Base-by-base conservation (phyloP, 345 rosid genomes). In the Salix viminalis region DNA sequence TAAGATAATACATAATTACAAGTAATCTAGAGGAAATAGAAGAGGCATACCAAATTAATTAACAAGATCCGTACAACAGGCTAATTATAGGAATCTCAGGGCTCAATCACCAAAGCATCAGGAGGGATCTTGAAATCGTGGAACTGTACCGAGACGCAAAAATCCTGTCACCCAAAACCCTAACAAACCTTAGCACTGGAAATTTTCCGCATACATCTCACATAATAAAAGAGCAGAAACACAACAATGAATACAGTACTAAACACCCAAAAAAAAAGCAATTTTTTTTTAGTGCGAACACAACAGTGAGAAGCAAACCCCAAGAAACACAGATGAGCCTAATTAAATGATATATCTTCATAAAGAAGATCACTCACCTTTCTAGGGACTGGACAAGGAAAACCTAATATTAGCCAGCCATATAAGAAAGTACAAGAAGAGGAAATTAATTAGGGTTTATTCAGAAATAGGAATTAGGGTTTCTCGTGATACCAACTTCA, bases 401-500 rank as follows among this genome's bases (percentile, higher is more conserved):
- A 80, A 52, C 74, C 72, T 46, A 36, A 52, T 19, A 69, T 28
- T 74, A 28, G 75, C 28, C 7, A 24, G 65, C 34, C 66, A 64
- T 41, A 21, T 80, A 18, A 74, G 52, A 15, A 46, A 46, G 72
- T 18, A 74, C 13, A 16, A 39, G 30, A 42, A 62, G 12, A 1
- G 11, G 69, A 56, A 21, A 44, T 32, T 56, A 41, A 61, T 65
- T 79, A 75, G 85, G 84, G 75, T 61, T 75, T 75, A 28, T 18
- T 26, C 52, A 16, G 67, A 75, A 69, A 62, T 76, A 77, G 87
- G 62, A 75, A 69, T 66, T 78, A 77, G 87, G 88, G 83, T 82
- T 83, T 80, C n/a, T 70, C 84, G 87, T 88, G 92, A 85, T 66
- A 81, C 87, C 88, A 87, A 78, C 88, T 90, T 85, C 92, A 54